Conservation (phyloP, 345 rosid genomes). For the Euphorbia pulcherrima region DNA sequence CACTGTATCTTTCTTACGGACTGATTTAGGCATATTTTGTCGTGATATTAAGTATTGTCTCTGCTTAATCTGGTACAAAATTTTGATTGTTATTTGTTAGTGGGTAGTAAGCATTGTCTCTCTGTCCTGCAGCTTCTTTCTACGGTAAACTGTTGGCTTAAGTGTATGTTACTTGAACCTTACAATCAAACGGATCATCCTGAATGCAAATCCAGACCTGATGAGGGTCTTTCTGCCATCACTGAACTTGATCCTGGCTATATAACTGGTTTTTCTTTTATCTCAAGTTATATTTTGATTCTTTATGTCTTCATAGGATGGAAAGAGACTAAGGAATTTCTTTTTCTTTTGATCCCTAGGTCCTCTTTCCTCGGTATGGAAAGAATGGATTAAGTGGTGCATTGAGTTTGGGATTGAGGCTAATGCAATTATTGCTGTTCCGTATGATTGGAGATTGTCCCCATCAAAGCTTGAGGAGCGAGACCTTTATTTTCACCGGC, state of each 20-base stretch:
- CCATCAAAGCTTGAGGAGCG: conserved; percentile 96
- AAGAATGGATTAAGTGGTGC: conserved; percentile 99
- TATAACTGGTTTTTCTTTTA: conserved; percentile 57
- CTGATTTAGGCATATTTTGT: not conserved
- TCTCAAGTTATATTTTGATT: not conserved
- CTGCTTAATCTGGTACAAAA: not conserved
- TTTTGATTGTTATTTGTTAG: not conserved
- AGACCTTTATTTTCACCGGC: conserved; percentile 93
- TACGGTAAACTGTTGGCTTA: conserved; percentile 98
- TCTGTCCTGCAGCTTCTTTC: conserved; percentile 68
- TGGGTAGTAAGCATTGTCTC: conserved; percentile 1
- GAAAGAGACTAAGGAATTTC: not conserved
- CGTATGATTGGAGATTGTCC: conserved; percentile 95
- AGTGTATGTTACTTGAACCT: conserved; percentile 87
- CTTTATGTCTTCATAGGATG: not conserved
- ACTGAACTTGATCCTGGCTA: conserved; percentile 98
- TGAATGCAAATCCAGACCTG: conserved; percentile 93
- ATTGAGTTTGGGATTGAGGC: conserved; percentile 93
- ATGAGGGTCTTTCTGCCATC: conserved; percentile 89
- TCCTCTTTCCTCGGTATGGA: conserved; percentile 97
- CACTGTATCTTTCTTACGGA: not conserved
- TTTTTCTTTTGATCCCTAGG: conserved; percentile 42
- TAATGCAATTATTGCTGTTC: conserved; percentile 89
- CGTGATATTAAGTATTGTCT: not conserved
- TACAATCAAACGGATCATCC: conserved; percentile 96